A percentile compares a stretch with the other conserved stretches of the same genome.
phyloP scores from a whole-genome alignment of 2,329 filamentous ascomycete species.

The Stachybotrys chlorohalonatus region DNA sequence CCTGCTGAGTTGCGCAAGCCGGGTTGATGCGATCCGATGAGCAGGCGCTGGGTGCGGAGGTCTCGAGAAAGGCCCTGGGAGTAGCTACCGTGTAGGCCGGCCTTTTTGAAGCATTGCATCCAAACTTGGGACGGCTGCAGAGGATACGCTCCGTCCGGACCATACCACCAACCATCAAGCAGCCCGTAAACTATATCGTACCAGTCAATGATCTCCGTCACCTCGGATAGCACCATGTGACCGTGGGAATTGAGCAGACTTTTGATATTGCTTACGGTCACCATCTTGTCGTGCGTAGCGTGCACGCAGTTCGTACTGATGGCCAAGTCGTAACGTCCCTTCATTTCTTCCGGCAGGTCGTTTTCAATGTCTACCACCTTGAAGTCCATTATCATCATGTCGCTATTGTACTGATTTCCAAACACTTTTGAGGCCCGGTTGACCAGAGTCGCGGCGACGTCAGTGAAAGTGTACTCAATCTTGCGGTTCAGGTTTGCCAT shows the following conservation, averaged over 20 bases:
- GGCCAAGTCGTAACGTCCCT: not conserved
- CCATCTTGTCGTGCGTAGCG: not conserved
- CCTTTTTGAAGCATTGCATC: not conserved
- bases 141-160: not conserved
- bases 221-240: not conserved
- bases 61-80: not conserved
- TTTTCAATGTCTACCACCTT: not conserved
- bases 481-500: not conserved
- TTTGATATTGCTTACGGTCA: not conserved
- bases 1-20: not conserved
- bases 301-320: not conserved
- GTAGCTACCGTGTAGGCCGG: not conserved
- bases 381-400: not conserved
- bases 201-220: not conserved
- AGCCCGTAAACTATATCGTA: not conserved
- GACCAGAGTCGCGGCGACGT: not conserved
- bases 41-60: not conserved
- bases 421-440: not conserved
- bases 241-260: not conserved
- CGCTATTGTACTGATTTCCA: not conserved
- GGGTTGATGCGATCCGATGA: not conserved
- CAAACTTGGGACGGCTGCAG: not conserved
- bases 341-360: not conserved
- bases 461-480: not conserved
- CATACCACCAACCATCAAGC: not conserved